Evolutionary conservation across 345 rosid species (phyloP), one percentile per base, ranked within the genome.

Genomic region (Pistacia integerrima): DNA sequence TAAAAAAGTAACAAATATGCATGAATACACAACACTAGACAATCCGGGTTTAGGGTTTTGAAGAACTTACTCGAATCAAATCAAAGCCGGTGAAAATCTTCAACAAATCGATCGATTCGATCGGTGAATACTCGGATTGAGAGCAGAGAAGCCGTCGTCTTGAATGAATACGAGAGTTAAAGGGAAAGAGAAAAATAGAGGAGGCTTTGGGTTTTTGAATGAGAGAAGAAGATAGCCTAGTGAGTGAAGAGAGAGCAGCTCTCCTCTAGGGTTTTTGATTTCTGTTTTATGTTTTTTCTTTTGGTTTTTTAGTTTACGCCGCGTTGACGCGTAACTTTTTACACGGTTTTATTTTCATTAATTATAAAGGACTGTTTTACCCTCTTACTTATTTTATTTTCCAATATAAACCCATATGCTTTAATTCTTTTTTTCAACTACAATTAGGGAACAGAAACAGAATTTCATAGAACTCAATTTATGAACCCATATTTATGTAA

Each of bases 1-100:
- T 30, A 46, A 46, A 46, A 46, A 25, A 41, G 46, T 14, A 54
- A 54, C 57, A 54, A 4, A 54, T 1, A 6, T 9, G 18, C 3
- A 51, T 64, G 11, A 33, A 59, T 6, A 3, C 25, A 30, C n/a
- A 5, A 60, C 11, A 72, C 11, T 1, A 33, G 11, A 73, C 28
- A 73, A 63, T 51, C 16, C 13, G 1, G 11, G 3, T 33, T 17
- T 13, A 17, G 67, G 30, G 14, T 25, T 48, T 33, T 1, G 5
- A 28, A 20, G 22, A 75, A 64, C 69, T 75, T 70, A 75, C 61
- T 60, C 41, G 72, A 38, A 70, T 28, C 55, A 62, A 79, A 62
- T 20, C 61, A 5, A 48, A 1, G 16, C 0, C 52, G 49, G 59
- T 74, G 63, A 8, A 7, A 46, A 28, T 12, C 70, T 49, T 20